Evolutionary conservation across 306 rosid genomes (phyloP).

Genomic region (Mucuna pruriens): DNA sequence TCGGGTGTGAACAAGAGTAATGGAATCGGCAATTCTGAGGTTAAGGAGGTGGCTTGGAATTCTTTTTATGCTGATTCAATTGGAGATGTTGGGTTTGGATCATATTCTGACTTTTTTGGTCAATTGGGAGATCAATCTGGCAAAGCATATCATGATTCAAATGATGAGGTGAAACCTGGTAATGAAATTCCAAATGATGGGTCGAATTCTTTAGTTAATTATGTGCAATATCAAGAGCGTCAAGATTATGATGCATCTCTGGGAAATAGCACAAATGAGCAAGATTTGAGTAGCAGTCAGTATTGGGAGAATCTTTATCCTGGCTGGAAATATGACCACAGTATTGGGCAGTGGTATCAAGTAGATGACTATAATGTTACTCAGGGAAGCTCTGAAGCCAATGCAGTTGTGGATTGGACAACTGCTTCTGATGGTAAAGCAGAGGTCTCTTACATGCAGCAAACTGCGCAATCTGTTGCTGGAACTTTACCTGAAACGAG

Average conservation of each 20-base stretch:
- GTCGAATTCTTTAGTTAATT: conserved; percentile 39
- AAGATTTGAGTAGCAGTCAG: conserved; percentile 58
- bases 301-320: conserved; percentile 88
- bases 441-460: conserved; percentile 65
- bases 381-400: conserved; percentile 43
- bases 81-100: conserved; percentile 63
- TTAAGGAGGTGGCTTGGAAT: conserved; percentile 87
- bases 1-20: conserved; percentile 30
- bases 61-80: conserved; percentile 65
- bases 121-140: conserved; percentile 58
- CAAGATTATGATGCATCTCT: conserved; percentile 49
- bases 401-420: conserved; percentile 45
- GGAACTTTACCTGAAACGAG: conserved; percentile 61
- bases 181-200: conserved; percentile 48
- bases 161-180: conserved; percentile 38
- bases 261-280: conserved; percentile 47
- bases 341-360: conserved; percentile 80
- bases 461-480: conserved; percentile 52
- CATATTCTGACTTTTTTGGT: conserved; percentile 71
- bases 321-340: conserved; percentile 80
- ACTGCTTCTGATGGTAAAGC: conserved; percentile 48
- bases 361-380: conserved; percentile 48
- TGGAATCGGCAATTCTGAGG: conserved; percentile 44
- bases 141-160: conserved; percentile 36
- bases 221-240: conserved; percentile 51